Percentiles rank a stretch among this genome's conserved stretches.
Evolutionary conservation across 2,329 filamentous ascomycete genomes (phyloP).

Genomic region (Pyricularia sp.): DNA sequence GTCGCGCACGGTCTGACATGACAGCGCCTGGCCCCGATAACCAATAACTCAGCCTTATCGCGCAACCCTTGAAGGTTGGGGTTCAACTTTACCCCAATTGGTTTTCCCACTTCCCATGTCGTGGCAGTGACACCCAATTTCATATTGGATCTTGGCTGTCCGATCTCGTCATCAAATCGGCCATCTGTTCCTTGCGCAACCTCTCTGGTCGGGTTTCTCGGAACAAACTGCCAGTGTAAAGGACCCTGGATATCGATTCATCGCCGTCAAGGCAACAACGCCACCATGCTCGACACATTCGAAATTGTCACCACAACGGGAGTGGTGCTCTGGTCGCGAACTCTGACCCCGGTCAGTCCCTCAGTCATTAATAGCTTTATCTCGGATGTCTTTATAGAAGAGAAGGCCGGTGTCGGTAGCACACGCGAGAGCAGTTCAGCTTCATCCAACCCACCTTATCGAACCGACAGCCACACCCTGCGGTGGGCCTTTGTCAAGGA

Average conservation of each 20-base stretch:
- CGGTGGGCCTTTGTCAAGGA: conserved; percentile 93
- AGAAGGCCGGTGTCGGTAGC: conserved; percentile 51
- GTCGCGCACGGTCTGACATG: neutral
- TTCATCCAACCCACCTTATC: conserved; percentile 60
- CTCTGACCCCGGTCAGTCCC: conserved; percentile 66
- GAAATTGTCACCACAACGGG: conserved; percentile 93
- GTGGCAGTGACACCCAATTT: neutral
- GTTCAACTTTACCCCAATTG: neutral
- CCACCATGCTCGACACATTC: conserved; percentile 81
- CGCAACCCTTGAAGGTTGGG: neutral
- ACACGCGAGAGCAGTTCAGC: conserved; percentile 47
- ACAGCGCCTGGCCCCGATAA: neutral
- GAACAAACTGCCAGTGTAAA: neutral
- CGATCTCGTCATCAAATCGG: neutral
- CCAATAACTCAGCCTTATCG: neutral
- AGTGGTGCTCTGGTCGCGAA: conserved; percentile 91
- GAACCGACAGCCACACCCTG: conserved; percentile 83
- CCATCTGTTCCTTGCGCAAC: neutral
- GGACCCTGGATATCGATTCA: neutral
- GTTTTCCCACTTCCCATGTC: neutral
- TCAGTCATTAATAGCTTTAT: conserved; percentile 90
- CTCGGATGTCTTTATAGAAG: conserved; percentile 93
- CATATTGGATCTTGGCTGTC: neutral
- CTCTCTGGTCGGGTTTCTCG: neutral
- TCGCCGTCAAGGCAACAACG: neutral